Conservation (phyloP, 1,284 basidiomycete species). For the Tremellales sp. region DNA sequence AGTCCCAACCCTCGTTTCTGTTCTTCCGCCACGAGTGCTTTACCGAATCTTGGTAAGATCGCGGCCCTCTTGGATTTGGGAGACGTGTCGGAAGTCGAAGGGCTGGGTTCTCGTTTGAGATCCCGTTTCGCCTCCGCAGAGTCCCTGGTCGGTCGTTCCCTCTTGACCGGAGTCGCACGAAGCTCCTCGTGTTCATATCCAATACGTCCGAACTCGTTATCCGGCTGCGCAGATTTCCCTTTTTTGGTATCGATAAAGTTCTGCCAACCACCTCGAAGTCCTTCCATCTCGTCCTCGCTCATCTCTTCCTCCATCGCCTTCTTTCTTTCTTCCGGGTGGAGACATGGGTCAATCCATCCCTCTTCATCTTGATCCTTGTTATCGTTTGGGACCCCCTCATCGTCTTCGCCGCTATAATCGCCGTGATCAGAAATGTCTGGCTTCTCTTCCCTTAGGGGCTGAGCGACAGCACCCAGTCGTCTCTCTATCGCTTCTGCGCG, state of each 20-base stretch:
- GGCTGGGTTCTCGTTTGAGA: neutral
- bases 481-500: slow-evolving; percentile 40
- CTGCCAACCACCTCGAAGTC: slow-evolving; percentile 35
- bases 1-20: neutral
- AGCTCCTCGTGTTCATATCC: neutral
- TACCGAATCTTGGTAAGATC: neutral
- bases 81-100: neutral
- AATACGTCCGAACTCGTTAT: neutral
- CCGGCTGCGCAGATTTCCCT: neutral
- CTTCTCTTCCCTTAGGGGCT: slow-evolving; percentile 4
- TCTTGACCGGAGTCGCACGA: neutral
- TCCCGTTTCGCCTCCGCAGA: neutral
- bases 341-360: slow-evolving; percentile 31
- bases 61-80: neutral
- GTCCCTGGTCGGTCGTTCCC: neutral
- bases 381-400: slow-evolving; percentile 8
- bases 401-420: slow-evolving; percentile 8
- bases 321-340: slow-evolving; percentile 22
- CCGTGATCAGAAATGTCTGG: neutral
- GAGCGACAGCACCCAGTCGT: slow-evolving; percentile 23
- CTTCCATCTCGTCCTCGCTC: slow-evolving; percentile 32
- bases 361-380: slow-evolving; percentile 7
- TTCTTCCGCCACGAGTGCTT: neutral
- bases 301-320: slow-evolving; percentile 40
- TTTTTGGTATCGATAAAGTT: slow-evolving; percentile 17